These are phyloP conservation scores for Solanum lycopersicoides DNA, from an alignment of 257 asterid genomes.

Conservation along the genomic window DNA sequence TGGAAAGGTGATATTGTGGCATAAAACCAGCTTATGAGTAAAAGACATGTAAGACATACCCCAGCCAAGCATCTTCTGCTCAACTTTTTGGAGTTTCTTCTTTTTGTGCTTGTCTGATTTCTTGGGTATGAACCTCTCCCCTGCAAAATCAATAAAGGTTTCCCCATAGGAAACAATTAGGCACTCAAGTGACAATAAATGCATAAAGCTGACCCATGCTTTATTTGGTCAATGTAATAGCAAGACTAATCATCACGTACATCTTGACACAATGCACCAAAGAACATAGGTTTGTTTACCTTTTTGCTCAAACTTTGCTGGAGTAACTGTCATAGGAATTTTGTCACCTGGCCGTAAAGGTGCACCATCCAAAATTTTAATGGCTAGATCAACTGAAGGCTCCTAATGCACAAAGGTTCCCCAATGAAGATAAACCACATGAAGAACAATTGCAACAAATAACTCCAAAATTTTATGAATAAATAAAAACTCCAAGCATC, in stretches of 20 bases:
- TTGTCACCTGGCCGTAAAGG: conserved; percentile 77
- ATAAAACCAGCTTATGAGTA: not conserved
- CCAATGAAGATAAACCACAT: not conserved
- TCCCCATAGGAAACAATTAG: not conserved
- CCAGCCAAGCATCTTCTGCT: conserved; percentile 97
- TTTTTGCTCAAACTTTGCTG: conserved; percentile 91
- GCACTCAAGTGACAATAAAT: not conserved
- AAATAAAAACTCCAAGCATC: not conserved
- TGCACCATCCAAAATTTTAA: conserved; percentile 77
- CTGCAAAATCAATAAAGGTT: conserved; percentile 25
- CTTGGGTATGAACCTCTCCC: conserved; percentile 71
- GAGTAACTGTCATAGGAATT: conserved; percentile 65
- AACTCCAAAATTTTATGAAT: not conserved
- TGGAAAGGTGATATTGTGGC: not conserved
- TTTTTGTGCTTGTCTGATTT: conserved; percentile 83
- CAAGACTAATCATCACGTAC: not conserved
- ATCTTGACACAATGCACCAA: conserved; percentile 3
- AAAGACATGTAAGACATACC: conserved; percentile 37
- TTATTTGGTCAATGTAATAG: not conserved
- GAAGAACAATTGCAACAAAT: not conserved
- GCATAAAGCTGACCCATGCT: not conserved
- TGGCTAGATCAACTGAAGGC: conserved; percentile 89
- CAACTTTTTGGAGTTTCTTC: conserved; percentile 78
- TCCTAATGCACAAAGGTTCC: conserved; percentile 33
- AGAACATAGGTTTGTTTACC: conserved; percentile 29